A percentile compares a stretch with the other conserved stretches of the same genome.
phyloP scores from a whole-genome alignment of 345 rosid genomes.

The Excoecaria agallocha region DNA sequence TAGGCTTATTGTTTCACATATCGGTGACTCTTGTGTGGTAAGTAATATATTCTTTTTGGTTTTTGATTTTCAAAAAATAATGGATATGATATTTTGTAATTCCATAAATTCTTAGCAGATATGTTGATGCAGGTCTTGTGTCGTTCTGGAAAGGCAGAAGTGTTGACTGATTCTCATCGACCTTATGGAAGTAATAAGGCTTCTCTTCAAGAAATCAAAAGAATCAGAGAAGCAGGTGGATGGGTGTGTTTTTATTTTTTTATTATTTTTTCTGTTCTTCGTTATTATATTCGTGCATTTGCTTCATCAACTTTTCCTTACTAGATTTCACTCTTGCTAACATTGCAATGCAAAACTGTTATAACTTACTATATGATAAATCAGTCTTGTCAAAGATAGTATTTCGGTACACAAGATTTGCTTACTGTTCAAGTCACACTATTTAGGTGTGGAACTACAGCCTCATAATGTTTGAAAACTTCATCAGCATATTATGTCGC shows the following conservation, averaged over 20 bases:
- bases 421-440: not conserved
- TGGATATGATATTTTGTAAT: not conserved
- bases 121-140: conserved; percentile 59
- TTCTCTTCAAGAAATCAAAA: conserved; percentile 72
- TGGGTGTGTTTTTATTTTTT: conserved; percentile 92
- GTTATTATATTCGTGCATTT: conserved; percentile 13
- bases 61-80: not conserved
- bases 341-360: not conserved
- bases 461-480: not conserved
- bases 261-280: conserved; percentile 43
- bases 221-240: conserved; percentile 99
- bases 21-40: conserved; percentile 88
- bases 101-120: conserved; percentile 7
- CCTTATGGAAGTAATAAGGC: conserved; percentile 72
- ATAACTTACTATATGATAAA: not conserved
- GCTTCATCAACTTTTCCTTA: not conserved
- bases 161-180: conserved; percentile 75
- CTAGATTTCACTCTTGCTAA: too few species aligned
- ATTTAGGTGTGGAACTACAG: not conserved
- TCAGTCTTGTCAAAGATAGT: not conserved
- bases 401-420: not conserved
- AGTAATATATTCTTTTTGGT: conserved; percentile 1
- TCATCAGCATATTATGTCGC: not conserved
- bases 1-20: conserved; percentile 61
- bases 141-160: conserved; percentile 69